These are phyloP conservation scores for Pichia sp. DNA, from an alignment of 1,139 yeast species.

Conservation along the genomic window DNA sequence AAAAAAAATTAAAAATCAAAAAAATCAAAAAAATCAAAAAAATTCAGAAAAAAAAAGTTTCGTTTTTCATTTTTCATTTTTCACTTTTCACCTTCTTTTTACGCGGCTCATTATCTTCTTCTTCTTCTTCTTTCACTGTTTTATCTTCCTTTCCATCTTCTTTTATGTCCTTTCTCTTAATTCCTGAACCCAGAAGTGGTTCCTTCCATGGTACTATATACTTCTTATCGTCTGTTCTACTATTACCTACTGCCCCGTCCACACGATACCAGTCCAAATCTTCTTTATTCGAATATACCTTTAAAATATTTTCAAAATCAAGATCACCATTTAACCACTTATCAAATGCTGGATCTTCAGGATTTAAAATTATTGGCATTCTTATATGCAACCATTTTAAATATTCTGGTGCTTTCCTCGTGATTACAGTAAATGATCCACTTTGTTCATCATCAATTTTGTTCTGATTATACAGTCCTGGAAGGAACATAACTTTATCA, in stretches of 20 bases:
- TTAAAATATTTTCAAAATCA: slow-evolving; percentile 35
- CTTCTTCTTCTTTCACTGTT: background rate
- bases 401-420: slow-evolving; percentile 59
- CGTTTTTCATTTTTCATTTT: background rate
- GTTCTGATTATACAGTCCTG: slow-evolving; percentile 45
- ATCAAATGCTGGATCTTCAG: slow-evolving; percentile 50
- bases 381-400: slow-evolving; percentile 68
- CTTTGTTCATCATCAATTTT: slow-evolving; percentile 19
- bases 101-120: background rate
- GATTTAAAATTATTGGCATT: slow-evolving; percentile 67
- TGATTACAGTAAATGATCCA: slow-evolving; percentile 63
- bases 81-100: background rate
- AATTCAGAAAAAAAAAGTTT: too few relatives aligned
- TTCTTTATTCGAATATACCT: slow-evolving; percentile 31
- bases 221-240: slow-evolving; percentile 41
- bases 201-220: slow-evolving; percentile 38
- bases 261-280: slow-evolving; percentile 50
- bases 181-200: background rate
- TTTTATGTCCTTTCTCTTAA: slow-evolving; percentile 1
- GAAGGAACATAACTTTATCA: slow-evolving; percentile 52
- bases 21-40: too few relatives aligned
- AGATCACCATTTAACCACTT: slow-evolving; percentile 43
- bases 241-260: slow-evolving; percentile 58
- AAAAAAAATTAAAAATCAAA: too few relatives aligned
- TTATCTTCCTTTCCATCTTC: too few relatives aligned